Conservation (phyloP, 805 yeast species). For the Yamadazyma takamatsuzukensis region DNA sequence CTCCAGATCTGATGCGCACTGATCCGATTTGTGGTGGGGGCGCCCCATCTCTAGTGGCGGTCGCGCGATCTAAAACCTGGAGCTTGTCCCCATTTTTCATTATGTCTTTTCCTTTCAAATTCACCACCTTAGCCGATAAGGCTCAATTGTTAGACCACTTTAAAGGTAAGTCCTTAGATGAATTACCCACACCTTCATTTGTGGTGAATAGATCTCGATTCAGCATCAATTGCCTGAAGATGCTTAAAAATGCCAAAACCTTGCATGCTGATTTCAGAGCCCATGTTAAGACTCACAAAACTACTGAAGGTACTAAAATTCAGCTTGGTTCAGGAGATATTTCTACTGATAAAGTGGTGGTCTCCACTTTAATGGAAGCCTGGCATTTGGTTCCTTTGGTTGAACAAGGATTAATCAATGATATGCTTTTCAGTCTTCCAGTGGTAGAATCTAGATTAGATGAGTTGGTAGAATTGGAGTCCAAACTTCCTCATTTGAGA, state of each 20-base stretch:
- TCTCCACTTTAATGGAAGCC: constrained; percentile 68
- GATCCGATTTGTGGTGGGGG: too few relatives aligned
- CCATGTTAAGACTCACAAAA: constrained; percentile 75
- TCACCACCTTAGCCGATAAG: constrained; percentile 20
- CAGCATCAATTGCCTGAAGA: constrained; percentile 41
- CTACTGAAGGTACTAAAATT: constrained; percentile 52
- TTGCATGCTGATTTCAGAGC: constrained; percentile 53
- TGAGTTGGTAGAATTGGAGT: constrained; percentile 44
- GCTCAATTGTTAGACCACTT: constrained; percentile 15
- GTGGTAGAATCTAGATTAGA: constrained; percentile 44
- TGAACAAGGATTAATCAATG: constrained; percentile 32
- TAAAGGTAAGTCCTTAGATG: constrained; percentile 42
- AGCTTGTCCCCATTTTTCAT: background rate
- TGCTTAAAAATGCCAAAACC: constrained; percentile 44
- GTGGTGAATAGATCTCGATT: constrained; percentile 43
- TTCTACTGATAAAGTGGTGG: constrained; percentile 51
- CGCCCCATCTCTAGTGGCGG: too few relatives aligned
- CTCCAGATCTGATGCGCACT: too few relatives aligned
- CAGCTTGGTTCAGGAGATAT: constrained; percentile 43
- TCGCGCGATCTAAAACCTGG: background rate
- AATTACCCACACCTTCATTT: constrained; percentile 60
- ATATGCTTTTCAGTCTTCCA: constrained; percentile 38
- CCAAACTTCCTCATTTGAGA: constrained; percentile 42
- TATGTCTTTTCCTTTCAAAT: constrained; percentile 12
- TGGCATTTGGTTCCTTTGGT: constrained; percentile 45